Evolutionary conservation across 768 basidiomycete genomes (phyloP).

Genomic region (Stropharia rugosoannulata): DNA sequence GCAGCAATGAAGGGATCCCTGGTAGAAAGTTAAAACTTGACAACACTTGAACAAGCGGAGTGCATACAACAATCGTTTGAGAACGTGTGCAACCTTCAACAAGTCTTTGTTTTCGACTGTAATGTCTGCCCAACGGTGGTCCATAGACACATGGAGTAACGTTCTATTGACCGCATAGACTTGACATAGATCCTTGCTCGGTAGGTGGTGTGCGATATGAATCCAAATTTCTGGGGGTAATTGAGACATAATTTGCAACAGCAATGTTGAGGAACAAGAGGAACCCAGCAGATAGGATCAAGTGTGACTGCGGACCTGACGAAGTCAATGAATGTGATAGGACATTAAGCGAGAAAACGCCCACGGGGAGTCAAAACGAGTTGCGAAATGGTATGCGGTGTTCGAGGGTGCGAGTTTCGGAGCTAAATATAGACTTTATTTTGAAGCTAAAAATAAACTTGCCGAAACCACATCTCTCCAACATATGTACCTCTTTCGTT

Average conservation of each 20-base stretch:
- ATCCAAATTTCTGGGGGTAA: neutral
- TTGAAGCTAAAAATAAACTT: too few species aligned
- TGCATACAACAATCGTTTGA: neutral
- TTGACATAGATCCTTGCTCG: neutral
- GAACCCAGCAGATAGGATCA: too few species aligned
- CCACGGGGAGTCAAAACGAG: too few species aligned
- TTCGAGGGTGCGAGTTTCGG: too few species aligned
- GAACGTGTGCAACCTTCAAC: neutral
- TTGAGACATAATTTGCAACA: neutral
- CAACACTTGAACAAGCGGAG: neutral
- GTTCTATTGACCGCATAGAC: neutral
- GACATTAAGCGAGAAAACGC: too few species aligned
- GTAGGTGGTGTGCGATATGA: neutral
- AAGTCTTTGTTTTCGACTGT: neutral
- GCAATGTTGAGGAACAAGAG: too few species aligned
- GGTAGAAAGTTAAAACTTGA: neutral
- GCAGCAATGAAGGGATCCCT: slow-evolving; percentile 12
- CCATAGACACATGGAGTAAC: neutral
- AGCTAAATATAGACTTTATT: too few species aligned
- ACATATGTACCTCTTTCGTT: too few species aligned
- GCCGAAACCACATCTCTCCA: too few species aligned
- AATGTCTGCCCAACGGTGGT: neutral
- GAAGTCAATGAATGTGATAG: too few species aligned
- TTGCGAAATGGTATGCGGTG: too few species aligned
- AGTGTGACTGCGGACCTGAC: too few species aligned